Evolutionary conservation across 2,329 filamentous ascomycete species (phyloP).

Genomic region (Rhynchosporium secalis): DNA sequence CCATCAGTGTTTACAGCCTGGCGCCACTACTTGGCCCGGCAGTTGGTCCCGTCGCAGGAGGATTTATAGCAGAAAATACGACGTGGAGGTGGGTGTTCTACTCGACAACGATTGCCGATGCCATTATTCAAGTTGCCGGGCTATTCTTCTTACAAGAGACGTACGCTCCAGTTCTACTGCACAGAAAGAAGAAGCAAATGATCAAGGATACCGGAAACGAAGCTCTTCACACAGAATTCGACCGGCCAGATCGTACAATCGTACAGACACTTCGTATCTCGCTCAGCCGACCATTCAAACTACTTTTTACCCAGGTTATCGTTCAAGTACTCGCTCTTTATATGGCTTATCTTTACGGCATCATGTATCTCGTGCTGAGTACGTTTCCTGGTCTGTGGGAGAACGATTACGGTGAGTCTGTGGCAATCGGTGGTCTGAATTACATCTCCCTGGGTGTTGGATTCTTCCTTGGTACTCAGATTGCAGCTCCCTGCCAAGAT

Average conservation of each 20-base stretch:
- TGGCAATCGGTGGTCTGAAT: conserved; percentile 59
- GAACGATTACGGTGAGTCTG: conserved; percentile 53
- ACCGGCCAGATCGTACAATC: conserved; percentile 43
- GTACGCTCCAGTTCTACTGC: conserved; percentile 50
- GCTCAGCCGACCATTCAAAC: conserved; percentile 50
- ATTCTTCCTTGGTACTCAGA: conserved; percentile 41
- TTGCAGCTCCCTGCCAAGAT: conserved; percentile 40
- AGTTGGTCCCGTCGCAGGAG: conserved; percentile 50
- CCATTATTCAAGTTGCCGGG: conserved; percentile 46
- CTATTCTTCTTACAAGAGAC: conserved; percentile 49
- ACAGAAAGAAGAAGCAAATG: conserved; percentile 46
- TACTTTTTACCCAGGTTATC: conserved; percentile 54
- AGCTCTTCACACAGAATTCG: conserved; percentile 49
- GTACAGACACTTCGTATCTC: conserved; percentile 43
- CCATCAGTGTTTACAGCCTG: conserved; percentile 41
- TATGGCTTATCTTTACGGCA: conserved; percentile 53
- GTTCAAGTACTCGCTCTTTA: conserved; percentile 54
- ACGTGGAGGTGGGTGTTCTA: conserved; percentile 58
- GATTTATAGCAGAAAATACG: conserved; percentile 48
- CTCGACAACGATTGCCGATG: conserved; percentile 48
- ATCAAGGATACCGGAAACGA: conserved; percentile 53
- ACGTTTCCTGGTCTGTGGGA: conserved; percentile 62
- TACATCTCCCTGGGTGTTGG: conserved; percentile 51
- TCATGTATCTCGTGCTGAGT: conserved; percentile 57
- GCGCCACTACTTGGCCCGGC: conserved; percentile 39